These are phyloP conservation scores for Babesia bigemina DNA, from an alignment of 169 alveolate species.

Conservation along the genomic window DNA sequence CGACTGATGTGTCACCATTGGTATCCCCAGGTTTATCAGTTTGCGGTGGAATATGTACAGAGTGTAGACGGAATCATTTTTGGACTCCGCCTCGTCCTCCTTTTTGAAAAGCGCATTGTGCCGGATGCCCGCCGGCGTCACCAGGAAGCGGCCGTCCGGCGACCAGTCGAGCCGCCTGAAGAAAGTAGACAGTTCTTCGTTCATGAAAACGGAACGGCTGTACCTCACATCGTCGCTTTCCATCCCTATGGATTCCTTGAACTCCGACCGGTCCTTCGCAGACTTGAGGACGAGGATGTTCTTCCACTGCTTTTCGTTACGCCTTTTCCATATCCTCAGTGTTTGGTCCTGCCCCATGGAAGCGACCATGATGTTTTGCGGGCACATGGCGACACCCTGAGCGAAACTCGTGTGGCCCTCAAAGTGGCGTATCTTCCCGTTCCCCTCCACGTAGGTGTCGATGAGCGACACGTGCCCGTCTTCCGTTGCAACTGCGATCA, in stretches of 20 bases:
- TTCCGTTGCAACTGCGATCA: conserved; percentile 62
- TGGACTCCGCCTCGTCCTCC: conserved; percentile 14
- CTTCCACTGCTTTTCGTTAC: conserved; percentile 77
- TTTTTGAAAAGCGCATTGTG: conserved; percentile 44
- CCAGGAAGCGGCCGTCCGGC: conserved; percentile 85
- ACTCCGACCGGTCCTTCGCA: conserved; percentile 56
- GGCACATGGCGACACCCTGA: conserved; percentile 82
- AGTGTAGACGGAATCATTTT: conserved; percentile 41
- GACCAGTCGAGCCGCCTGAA: conserved; percentile 90
- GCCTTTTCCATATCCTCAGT: conserved; percentile 76
- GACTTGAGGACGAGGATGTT: conserved; percentile 49
- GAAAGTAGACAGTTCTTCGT: conserved; percentile 85
- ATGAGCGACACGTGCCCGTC: conserved; percentile 69
- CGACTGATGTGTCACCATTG: conserved; percentile 69
- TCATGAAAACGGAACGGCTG: conserved; percentile 73
- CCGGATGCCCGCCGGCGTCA: conserved; percentile 85
- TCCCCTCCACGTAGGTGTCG: conserved; percentile 63
- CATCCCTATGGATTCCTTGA: conserved; percentile 50
- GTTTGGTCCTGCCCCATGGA: conserved; percentile 88
- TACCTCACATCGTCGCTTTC: conserved; percentile 45
- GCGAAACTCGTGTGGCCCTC: conserved; percentile 84
- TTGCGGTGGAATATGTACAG: conserved; percentile 65
- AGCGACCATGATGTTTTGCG: conserved; percentile 78
- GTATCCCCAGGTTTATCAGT: conserved; percentile 55
- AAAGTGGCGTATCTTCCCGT: conserved; percentile 70